These are phyloP conservation scores for Posidonia australis DNA, from an alignment of 106 monocot genomes.

Conservation along the genomic window DNA sequence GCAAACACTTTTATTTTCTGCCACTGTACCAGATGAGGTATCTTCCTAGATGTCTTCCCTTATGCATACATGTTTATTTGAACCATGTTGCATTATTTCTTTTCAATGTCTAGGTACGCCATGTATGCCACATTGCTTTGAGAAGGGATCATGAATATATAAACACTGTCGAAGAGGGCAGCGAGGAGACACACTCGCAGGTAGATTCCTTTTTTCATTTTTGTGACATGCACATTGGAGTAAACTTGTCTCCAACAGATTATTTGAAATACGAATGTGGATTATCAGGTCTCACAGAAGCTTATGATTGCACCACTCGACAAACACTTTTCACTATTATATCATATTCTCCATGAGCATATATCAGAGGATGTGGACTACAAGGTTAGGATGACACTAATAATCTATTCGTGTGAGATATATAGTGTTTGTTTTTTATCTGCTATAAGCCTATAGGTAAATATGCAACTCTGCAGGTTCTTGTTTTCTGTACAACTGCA, in stretches of 20 bases:
- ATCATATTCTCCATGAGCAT: constrained; percentile 40
- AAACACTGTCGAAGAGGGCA: constrained; percentile 67
- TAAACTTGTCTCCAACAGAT: background rate
- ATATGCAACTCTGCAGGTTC: constrained; percentile 29
- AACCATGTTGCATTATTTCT: background rate
- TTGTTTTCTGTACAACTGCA: constrained; percentile 80
- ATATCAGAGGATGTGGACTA: constrained; percentile 52
- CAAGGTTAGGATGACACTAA: constrained; percentile 23
- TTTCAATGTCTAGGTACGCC: constrained; percentile 35
- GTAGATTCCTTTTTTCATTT: constrained; percentile 10
- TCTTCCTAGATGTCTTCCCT: background rate
- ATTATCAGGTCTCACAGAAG: constrained; percentile 47
- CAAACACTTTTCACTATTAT: constrained; percentile 40
- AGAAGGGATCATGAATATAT: constrained; percentile 52
- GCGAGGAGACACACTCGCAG: constrained; percentile 71
- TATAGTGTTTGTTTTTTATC: background rate
- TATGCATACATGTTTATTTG: background rate
- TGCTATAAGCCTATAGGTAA: background rate
- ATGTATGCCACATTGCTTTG: constrained; percentile 60
- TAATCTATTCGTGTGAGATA: background rate
- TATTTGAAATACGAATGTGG: background rate
- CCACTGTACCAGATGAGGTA: constrained; percentile 72
- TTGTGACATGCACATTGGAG: background rate
- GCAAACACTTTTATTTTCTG: constrained; percentile 78
- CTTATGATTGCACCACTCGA: constrained; percentile 44